Conservation (phyloP, 257 asterid species). For the Voacanga thouarsii region DNA sequence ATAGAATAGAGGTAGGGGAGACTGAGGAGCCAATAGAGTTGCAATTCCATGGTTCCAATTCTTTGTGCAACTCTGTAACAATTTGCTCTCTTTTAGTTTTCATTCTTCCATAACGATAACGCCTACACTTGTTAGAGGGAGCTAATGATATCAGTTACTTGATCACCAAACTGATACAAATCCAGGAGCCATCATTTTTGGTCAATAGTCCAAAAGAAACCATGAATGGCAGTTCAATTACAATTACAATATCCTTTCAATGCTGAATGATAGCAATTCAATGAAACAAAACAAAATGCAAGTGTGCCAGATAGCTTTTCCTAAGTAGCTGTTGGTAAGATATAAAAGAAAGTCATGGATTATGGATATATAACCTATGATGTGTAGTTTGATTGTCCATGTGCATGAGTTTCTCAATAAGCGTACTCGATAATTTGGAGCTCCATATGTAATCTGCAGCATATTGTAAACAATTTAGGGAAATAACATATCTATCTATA, state of each 20-base stretch:
- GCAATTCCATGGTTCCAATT: too few species aligned
- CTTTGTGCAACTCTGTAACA: too few species aligned
- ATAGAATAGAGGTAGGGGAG: too few species aligned
- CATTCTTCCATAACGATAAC: too few species aligned
- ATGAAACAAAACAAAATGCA: not conserved
- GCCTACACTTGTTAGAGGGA: too few species aligned
- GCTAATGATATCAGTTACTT: too few species aligned
- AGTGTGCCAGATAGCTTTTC: not conserved
- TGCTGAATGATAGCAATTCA: not conserved
- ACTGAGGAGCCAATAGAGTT: too few species aligned
- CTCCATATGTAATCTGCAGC: constrained; percentile 72
- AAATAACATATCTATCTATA: too few species aligned
- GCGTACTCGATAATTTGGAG: constrained; percentile 56
- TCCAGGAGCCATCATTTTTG: too few species aligned
- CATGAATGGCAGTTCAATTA: not conserved
- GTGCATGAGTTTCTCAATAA: constrained; percentile 45
- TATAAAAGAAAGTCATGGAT: not conserved
- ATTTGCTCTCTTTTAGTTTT: too few species aligned
- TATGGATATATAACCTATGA: constrained; percentile 40
- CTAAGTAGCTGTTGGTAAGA: not conserved
- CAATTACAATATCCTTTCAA: not conserved
- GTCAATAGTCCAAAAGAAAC: not conserved
- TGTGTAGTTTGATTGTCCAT: constrained; percentile 63
- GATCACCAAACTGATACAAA: too few species aligned
- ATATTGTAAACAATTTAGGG: constrained; percentile 10